Evolutionary conservation across 2,329 filamentous ascomycete genomes (phyloP).

Genomic region (Colletotrichum brevisporum): DNA sequence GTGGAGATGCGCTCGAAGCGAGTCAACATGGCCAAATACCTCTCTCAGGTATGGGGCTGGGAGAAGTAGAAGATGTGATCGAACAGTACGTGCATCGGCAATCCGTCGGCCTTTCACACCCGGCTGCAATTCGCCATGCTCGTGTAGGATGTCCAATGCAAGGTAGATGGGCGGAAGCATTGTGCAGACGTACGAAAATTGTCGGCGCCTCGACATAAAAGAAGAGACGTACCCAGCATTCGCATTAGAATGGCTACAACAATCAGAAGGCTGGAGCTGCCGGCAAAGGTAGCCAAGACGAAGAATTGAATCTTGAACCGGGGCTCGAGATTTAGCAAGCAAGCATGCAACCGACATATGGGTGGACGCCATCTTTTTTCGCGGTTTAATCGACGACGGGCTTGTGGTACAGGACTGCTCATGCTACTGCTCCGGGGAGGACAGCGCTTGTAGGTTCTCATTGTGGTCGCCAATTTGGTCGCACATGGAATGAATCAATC

Average conservation of each 20-base stretch:
- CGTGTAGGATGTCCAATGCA: too few species aligned
- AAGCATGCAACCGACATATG: constrained; percentile 12
- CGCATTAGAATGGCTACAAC: not conserved
- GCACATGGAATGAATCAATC: too few species aligned
- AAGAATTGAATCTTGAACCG: constrained; percentile 2
- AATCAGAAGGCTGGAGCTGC: not conserved
- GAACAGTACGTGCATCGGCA: too few species aligned
- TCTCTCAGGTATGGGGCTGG: constrained; percentile 98
- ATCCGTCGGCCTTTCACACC: too few species aligned
- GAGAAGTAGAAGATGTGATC: constrained; percentile 57
- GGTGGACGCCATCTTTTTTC: constrained; percentile 3
- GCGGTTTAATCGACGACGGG: constrained; percentile 15
- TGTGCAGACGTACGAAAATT: too few species aligned
- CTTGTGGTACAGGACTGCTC: constrained; percentile 10
- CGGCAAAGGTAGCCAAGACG: constrained; percentile 4
- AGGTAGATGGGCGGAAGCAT: too few species aligned
- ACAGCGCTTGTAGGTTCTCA: constrained; percentile 16
- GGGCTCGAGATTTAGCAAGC: not conserved
- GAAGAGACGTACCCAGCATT: not conserved
- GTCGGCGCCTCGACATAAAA: not conserved
- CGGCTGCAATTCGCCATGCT: too few species aligned
- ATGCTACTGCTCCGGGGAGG: not conserved
- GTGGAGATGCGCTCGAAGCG: constrained; percentile 95
- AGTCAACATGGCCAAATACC: constrained; percentile 96
- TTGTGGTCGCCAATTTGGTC: constrained; percentile 6